A percentile compares a stretch with the other conserved stretches of the same genome.
Conservation (phyloP, 225 moss, liverwort and hornwort genomes). For the Pseudoscleropodium purum region DNA sequence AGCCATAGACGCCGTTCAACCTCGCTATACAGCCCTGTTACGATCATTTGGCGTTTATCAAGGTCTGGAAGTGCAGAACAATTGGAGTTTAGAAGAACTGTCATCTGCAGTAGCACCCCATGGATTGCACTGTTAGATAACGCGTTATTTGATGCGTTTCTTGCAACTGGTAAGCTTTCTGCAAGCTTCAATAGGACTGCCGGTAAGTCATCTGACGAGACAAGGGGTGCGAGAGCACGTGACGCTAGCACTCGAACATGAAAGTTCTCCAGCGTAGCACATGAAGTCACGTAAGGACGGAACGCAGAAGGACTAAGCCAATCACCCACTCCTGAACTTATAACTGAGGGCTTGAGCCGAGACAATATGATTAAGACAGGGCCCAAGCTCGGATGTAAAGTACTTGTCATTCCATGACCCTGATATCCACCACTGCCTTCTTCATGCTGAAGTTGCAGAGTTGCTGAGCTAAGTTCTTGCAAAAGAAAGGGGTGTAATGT, state of each 20-base stretch:
- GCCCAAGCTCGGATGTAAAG: conserved; percentile 92
- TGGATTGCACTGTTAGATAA: conserved; percentile 69
- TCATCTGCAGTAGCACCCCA: conserved; percentile 86
- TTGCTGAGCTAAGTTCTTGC: conserved; percentile 85
- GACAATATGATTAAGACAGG: conserved; percentile 91
- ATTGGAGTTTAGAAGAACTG: conserved; percentile 61
- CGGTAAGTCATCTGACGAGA: conserved; percentile 65
- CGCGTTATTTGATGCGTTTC: not conserved
- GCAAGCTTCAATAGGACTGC: conserved; percentile 53
- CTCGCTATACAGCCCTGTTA: conserved; percentile 37
- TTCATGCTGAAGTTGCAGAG: conserved; percentile 80
- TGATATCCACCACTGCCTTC: conserved; percentile 18
- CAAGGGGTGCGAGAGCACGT: conserved; percentile 80
- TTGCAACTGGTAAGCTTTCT: conserved; percentile 50
- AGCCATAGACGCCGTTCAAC: conserved; percentile 70
- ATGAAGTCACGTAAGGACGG: conserved; percentile 78
- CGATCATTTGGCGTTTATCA: conserved; percentile 44
- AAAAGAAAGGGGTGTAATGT: conserved; percentile 88
- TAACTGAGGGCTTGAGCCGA: conserved; percentile 89
- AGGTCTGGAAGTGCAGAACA: conserved; percentile 72
- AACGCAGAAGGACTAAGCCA: conserved; percentile 98
- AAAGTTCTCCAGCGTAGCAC: conserved; percentile 83
- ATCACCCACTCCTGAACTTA: conserved; percentile 81
- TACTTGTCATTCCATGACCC: conserved; percentile 68
- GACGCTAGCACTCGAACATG: conserved; percentile 88